A percentile compares a stretch with the other conserved stretches of the same genome.
These are phyloP conservation scores for Betula pendula DNA, from an alignment of 306 rosid genomes.

Conservation along the genomic window DNA sequence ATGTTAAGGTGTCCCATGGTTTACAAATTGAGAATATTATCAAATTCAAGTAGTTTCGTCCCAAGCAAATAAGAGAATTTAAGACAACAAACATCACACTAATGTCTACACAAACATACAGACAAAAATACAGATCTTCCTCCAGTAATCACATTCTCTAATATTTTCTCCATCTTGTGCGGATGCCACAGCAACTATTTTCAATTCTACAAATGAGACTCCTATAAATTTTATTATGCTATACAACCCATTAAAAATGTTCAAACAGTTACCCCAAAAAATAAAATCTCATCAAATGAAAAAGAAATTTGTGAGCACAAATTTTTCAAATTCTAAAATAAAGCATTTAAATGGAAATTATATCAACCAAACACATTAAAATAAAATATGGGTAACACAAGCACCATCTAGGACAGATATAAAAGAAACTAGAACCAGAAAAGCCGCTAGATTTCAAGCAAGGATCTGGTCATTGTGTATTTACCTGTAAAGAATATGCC, in stretches of 20 bases:
- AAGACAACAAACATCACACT: not conserved
- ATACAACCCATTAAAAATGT: not conserved
- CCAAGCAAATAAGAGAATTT: not conserved
- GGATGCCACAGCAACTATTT: not conserved
- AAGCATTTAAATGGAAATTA: constrained; percentile 11
- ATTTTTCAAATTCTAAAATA: constrained; percentile 5
- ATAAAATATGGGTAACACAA: constrained; percentile 11
- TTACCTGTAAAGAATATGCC: constrained; percentile 84
- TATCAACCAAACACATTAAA: not conserved
- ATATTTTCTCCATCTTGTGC: not conserved
- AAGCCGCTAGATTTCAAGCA: constrained; percentile 11
- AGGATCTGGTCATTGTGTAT: constrained; percentile 7
- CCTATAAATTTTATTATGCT: not conserved
- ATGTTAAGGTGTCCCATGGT: not conserved
- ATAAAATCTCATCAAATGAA: not conserved
- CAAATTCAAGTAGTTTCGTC: not conserved
- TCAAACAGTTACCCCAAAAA: not conserved
- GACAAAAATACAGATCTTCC: too few relatives aligned
- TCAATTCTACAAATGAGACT: not conserved
- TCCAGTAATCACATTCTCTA: not conserved
- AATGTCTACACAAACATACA: not conserved
- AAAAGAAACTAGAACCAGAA: constrained; percentile 12
- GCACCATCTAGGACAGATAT: constrained; percentile 17
- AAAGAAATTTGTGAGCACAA: constrained; percentile 2
- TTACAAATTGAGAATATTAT: not conserved